Evolutionary conservation across 2,329 filamentous ascomycete species (phyloP), one percentile per base, ranked within the genome.

Genomic region (Harringtonia aguacate): DNA sequence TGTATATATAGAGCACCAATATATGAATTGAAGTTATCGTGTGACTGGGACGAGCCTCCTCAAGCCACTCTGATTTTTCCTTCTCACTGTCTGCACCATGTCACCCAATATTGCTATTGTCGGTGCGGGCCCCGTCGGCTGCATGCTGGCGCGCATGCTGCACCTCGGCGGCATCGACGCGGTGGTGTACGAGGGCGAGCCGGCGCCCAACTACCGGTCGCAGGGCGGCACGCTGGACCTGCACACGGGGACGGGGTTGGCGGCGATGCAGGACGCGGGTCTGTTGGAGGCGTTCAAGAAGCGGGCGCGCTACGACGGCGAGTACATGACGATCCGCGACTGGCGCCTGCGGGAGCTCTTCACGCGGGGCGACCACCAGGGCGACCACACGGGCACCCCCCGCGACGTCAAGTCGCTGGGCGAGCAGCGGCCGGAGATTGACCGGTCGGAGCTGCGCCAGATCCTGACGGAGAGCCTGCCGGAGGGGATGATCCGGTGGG

Each of bases 221-320:
- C 69, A 75, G 52, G 73, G 73, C 28, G 73, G 74, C 9, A 69
- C 61, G 4, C 64, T 79, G 3, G 74, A 78, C 51, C 57, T 79
- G 9, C 73, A 79, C 49, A 66, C 65, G 0, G 49, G 59, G 4
- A 69, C 68, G 1, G 74, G 75, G 1, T 65, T 77, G 28, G 58
- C 61, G 4, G 73, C 73, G 0, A 53, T 79, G 39, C 65, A 65
- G 42, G 66, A 70, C 45, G 70, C 71, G 4, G 65, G 64, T 0
- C 56, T 78, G 7, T 71, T 62, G 55, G 64, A 69, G 1, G 60
- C 68, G 28, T 79, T 77, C 55, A 50, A 61, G n/a, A 61, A 66
- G 47, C 48, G 68, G 42, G 69, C 70, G 2, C 67, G 73, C 33
- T 71, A 70, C 36, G 72, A 77, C 48, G 65, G 68, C 44, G 72